Evolutionary conservation across 345 rosid species (phyloP).

Genomic region (Gossypium raimondii): DNA sequence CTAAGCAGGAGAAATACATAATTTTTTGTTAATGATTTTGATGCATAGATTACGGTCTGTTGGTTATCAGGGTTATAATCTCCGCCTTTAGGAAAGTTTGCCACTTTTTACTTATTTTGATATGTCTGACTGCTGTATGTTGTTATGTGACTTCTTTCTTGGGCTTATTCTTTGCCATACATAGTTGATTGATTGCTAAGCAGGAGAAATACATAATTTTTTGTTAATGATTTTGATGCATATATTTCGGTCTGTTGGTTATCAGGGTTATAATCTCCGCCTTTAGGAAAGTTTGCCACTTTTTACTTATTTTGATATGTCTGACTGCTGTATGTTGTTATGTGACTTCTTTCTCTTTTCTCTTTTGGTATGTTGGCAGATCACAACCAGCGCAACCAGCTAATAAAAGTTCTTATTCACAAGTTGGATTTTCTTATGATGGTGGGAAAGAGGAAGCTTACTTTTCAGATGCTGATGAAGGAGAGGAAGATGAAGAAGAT

Average conservation of each 20-base stretch:
- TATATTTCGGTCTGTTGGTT: not conserved
- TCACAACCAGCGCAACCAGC: constrained; percentile 59
- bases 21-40: not conserved
- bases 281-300: not conserved
- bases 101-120: not conserved
- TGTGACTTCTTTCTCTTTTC: not conserved
- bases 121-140: not conserved
- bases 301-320: not conserved
- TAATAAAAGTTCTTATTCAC: constrained; percentile 80
- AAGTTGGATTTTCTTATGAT: constrained; percentile 90
- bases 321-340: not conserved
- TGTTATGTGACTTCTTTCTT: not conserved
- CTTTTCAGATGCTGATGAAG: constrained; percentile 54
- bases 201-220: not conserved
- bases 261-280: not conserved
- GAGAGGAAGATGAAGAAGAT: constrained; percentile 73
- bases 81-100: not conserved
- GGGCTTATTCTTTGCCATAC: not conserved
- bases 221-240: not conserved
- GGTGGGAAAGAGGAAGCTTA: constrained; percentile 60
- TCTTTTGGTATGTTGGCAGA: constrained; percentile 29
- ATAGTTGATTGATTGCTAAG: not conserved
- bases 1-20: not conserved
- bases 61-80: not conserved
- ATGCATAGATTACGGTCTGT: not conserved